Conservation (phyloP, 805 yeast genomes). For the Candida maltosa region DNA sequence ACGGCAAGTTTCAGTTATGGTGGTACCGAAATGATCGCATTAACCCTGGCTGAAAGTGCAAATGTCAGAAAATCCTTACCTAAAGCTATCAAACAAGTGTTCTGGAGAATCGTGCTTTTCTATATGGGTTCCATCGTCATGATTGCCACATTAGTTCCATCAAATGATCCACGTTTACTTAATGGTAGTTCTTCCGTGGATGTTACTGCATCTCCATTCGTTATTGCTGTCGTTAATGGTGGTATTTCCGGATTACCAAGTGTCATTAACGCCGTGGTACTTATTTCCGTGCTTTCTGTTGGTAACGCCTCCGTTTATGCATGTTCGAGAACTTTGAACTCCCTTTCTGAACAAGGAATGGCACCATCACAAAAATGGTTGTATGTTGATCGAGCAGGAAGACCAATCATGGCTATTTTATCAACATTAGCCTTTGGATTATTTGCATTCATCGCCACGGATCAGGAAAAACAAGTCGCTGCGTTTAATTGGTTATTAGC, state of each 20-base stretch:
- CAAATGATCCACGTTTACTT: conserved; percentile 23
- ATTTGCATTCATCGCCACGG: conserved; percentile 62
- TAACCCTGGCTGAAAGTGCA: conserved; percentile 35
- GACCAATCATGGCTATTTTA: conserved; percentile 59
- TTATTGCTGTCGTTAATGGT: conserved; percentile 63
- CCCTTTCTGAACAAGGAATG: conserved; percentile 61
- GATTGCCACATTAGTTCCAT: conserved; percentile 24
- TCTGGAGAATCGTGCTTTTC: conserved; percentile 35
- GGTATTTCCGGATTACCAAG: conserved; percentile 64
- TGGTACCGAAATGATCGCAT: conserved; percentile 37
- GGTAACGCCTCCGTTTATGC: conserved; percentile 73
- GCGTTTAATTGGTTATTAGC: conserved; percentile 67
- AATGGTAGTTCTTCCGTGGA: conserved; percentile 47
- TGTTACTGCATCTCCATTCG: conserved; percentile 80
- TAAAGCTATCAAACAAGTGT: conserved; percentile 35
- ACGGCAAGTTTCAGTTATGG: conserved; percentile 37
- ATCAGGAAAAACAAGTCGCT: conserved; percentile 42
- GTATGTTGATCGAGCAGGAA: conserved; percentile 63
- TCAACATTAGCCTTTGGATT: conserved; percentile 54
- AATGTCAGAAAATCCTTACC: conserved; percentile 30
- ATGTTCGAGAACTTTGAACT: conserved; percentile 62
- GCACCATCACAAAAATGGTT: conserved; percentile 58
- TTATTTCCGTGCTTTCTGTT: conserved; percentile 65
- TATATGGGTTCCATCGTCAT: conserved; percentile 27
- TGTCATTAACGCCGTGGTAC: conserved; percentile 65